These are phyloP conservation scores for Chaetomiaceae sp. DNA, from an alignment of 2,329 filamentous ascomycete genomes.

Conservation along the genomic window DNA sequence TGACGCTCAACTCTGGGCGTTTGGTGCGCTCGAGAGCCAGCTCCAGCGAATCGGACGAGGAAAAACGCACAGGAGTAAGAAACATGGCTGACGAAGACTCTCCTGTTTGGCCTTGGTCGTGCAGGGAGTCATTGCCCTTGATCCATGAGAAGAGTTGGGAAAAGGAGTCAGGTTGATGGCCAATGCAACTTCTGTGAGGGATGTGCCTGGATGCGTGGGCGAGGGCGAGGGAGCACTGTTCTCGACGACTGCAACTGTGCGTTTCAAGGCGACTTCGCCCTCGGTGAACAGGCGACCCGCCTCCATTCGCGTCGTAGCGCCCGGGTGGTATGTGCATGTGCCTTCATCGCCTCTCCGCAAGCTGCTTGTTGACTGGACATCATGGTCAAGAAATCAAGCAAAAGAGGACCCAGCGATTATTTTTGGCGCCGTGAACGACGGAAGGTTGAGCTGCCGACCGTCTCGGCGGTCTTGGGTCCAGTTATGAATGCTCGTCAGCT, in stretches of 20 bases:
- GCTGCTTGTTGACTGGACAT: neutral
- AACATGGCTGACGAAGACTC: neutral
- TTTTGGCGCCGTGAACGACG: neutral
- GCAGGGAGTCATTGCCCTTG: neutral
- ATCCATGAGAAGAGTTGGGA: neutral
- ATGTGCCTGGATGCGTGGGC: neutral
- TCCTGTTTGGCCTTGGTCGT: neutral
- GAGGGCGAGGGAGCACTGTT: neutral
- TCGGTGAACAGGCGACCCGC: neutral
- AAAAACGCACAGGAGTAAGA: neutral
- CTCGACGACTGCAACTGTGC: neutral
- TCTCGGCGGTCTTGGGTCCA: neutral
- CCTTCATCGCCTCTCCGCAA: too few relatives aligned
- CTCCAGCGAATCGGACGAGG: conserved; percentile 8
- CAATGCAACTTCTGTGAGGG: neutral
- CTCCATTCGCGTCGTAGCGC: too few relatives aligned
- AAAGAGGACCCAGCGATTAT: neutral
- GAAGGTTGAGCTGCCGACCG: conserved; percentile 1
- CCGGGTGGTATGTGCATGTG: too few relatives aligned
- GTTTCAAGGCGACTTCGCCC: neutral
- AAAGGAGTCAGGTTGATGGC: neutral
- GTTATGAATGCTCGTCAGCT: neutral
- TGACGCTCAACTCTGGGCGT: conserved; percentile 18
- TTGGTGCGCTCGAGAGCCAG: conserved; percentile 3
- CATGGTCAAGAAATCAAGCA: neutral